Evolutionary conservation across 179 eudicot genomes (phyloP), one percentile per base, ranked within the genome.

Genomic region (Beta macrorhiza): DNA sequence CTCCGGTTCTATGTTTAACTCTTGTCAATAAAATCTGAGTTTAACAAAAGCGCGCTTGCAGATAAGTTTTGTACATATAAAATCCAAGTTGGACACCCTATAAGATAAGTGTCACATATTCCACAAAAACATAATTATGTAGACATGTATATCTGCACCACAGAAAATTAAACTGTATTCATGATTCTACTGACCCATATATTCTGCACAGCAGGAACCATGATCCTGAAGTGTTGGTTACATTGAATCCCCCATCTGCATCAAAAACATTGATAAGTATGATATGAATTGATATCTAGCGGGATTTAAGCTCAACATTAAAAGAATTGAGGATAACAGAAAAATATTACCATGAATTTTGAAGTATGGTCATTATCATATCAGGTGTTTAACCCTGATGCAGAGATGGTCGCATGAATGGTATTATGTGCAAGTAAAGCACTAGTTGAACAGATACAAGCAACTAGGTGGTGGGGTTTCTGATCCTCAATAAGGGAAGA

Each of bases 381-480:
- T 72, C 86, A 84, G 82, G 82, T 78, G 51, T 78, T 65, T 22
- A 81, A 49, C 72, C 57, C 25, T 65, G 75, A 81, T 80, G 76
- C 78, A 77, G 45, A 62, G 47, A 64, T 76, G 70, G 68, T 67
- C 80, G 47, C 80, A 82, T 64, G 72, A 72, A 44, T 57, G 67
- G 59, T 74, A 80, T 15, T 71, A 37, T 80, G 70, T 47, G 58
- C 49, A 78, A 49, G 76, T 84, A 58, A 65, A 83, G 68, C 61
- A 55, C 42, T 80, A 68, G 74, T 71, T 76, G 59, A 64, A 71
- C 71, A 77, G 75, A 52, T 68, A 80, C 47, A 64, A 14, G 74
- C 75, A 77, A 55, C 73, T 68, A 44, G 67, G 78, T 85, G 84
- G 83, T 85, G 83, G 85, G 87, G 81, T 75, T 85, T 72, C 49